A percentile compares a stretch with the other conserved stretches of the same genome.
These are phyloP conservation scores for Theobroma cacao DNA, from an alignment of 345 rosid genomes.

Conservation along the genomic window DNA sequence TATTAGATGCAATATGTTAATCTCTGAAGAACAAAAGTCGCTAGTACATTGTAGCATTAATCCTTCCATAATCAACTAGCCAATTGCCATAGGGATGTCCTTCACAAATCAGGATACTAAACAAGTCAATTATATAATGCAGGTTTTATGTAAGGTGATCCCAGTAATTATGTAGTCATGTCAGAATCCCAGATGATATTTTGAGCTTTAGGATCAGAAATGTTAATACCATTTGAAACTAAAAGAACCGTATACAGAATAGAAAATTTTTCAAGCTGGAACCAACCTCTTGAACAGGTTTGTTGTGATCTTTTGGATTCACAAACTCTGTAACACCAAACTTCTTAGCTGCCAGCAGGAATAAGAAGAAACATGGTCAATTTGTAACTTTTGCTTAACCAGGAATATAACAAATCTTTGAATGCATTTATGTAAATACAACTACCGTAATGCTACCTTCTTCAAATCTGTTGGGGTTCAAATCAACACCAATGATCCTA, in stretches of 20 bases:
- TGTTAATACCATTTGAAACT: neutral
- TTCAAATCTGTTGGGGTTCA: slow-evolving; percentile 53
- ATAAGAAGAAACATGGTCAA: neutral
- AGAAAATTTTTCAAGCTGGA: neutral
- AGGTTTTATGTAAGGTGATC: neutral
- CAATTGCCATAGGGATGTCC: neutral
- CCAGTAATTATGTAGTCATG: neutral
- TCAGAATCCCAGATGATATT: neutral
- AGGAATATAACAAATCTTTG: neutral
- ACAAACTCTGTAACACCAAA: slow-evolving; percentile 68
- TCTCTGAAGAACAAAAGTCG: neutral
- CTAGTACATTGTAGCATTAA: neutral
- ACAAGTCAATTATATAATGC: neutral
- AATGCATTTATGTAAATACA: neutral
- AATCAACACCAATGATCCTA: slow-evolving; percentile 77
- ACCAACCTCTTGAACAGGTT: slow-evolving; percentile 69
- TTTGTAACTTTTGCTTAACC: neutral
- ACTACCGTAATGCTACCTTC: slow-evolving; percentile 25
- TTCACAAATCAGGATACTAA: neutral
- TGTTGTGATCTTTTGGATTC: slow-evolving; percentile 64
- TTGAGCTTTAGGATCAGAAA: neutral
- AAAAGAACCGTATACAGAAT: neutral
- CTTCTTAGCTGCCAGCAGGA: slow-evolving; percentile 49
- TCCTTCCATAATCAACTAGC: neutral
- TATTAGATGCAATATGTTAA: neutral